Base-by-base conservation (phyloP, 2,329 filamentous ascomycete species). In the Paraphoma sp. region DNA sequence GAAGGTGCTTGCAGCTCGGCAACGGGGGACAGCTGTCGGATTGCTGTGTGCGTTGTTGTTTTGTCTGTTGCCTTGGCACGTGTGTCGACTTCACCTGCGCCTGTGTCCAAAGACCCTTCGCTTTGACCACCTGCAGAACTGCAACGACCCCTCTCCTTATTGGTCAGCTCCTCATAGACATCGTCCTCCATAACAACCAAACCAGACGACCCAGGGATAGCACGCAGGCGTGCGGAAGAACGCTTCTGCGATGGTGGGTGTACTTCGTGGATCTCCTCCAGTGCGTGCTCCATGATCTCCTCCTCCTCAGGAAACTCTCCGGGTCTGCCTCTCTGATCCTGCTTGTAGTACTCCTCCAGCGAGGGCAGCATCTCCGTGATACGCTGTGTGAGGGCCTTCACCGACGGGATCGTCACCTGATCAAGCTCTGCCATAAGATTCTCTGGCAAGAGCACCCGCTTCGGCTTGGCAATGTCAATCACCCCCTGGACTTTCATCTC, bases 301-400 rank as follows among this genome's bases (percentile, higher is more conserved):
- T 77, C 72, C 51, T 79, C 70, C 5, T 68, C 67, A 29, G 64
- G 60, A 47, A 79, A 76, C 31, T 72, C 73, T 18, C 63, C 64
- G 12, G 73, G 57, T 45, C 72, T 75, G 33, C 75, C 73, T n/a
- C 58, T 17, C 18, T 73, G 75, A 28, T 74, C 73, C 14, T 57
- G 33, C 23, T 76, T 70, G 51, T 77, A 74, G 44, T 78, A 70
- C 48, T 77, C 76, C 23, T 68, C 74, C 48, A 83, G 59, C 9
- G 51, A 77, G 5, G 80, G 81, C 16, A 82, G 61, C 11, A 81
- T 69, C 64, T 80, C 78, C 0, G 80, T 81, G 11, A 83, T 67
- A 17, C 80, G 75, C 48, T 81, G 74, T 1, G 80, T 81, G 7
- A 83, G 70, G 10, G 73, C 78, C 29, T 71, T 73, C 14, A 82